A percentile compares a stretch with the other conserved stretches of the same genome.
These are phyloP conservation scores for Groenewaldozyma salmanticensis DNA, from an alignment of 805 yeast genomes.

Conservation along the genomic window DNA sequence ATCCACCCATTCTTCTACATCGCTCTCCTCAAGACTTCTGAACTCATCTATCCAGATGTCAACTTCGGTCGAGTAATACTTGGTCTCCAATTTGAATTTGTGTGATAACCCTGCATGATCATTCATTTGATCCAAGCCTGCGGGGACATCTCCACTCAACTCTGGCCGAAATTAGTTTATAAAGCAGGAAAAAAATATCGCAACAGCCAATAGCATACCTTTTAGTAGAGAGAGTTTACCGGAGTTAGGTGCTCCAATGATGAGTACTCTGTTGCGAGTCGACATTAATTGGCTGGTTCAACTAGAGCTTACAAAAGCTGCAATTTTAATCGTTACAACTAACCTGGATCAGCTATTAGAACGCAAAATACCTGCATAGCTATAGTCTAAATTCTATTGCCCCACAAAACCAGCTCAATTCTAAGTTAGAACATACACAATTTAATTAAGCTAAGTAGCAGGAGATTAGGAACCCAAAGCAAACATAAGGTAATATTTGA, in stretches of 20 bases:
- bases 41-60: conserved; percentile 30
- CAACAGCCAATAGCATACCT: conserved; percentile 12
- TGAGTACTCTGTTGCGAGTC: conserved; percentile 17
- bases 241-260: conserved; percentile 26
- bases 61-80: conserved; percentile 28
- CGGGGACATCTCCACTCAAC: conserved; percentile 23
- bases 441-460: too few relatives aligned
- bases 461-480: too few relatives aligned
- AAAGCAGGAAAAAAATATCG: background rate
- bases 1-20: conserved; percentile 22
- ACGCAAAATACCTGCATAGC: too few relatives aligned
- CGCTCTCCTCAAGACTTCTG: conserved; percentile 20
- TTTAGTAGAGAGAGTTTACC: conserved; percentile 27
- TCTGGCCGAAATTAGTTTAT: too few relatives aligned
- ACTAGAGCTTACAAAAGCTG: too few relatives aligned
- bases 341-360: too few relatives aligned
- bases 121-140: conserved; percentile 5
- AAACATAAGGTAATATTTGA: too few relatives aligned
- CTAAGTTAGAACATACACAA: too few relatives aligned
- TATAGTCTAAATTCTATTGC: too few relatives aligned
- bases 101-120: conserved; percentile 24
- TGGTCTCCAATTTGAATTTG: conserved; percentile 19
- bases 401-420: too few relatives aligned
- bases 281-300: too few relatives aligned
- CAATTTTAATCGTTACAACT: too few relatives aligned